These are phyloP conservation scores for Euphorbia peplus DNA, from an alignment of 345 rosid species.

Conservation along the genomic window DNA sequence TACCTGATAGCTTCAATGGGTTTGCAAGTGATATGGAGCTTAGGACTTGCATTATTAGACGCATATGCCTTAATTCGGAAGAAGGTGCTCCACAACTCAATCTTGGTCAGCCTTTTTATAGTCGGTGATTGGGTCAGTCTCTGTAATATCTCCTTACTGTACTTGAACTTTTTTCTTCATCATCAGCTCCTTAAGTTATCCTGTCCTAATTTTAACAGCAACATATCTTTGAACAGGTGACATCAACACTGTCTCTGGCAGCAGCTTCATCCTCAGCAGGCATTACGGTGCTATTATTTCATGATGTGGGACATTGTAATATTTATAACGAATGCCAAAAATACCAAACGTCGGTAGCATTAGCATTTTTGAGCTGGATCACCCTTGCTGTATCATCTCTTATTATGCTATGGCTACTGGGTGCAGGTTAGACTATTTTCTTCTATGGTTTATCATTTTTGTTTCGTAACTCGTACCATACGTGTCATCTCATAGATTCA, in stretches of 20 bases:
- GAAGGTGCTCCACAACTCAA: conserved; percentile 48
- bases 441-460: not conserved
- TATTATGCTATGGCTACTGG: conserved; percentile 76
- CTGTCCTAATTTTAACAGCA: no score
- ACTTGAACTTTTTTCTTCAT: not conserved
- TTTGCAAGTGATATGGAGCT: conserved; percentile 81
- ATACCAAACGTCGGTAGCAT: conserved; percentile 61
- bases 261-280: conserved; percentile 74
- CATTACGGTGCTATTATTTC: conserved; percentile 50
- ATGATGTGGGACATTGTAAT: conserved; percentile 50
- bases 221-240: conserved; percentile 44
- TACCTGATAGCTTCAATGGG: conserved; percentile 87
- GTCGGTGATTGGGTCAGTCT: conserved; percentile 82
- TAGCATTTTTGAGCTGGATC: conserved; percentile 77
- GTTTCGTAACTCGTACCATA: not conserved
- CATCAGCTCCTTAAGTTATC: not conserved
- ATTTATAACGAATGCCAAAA: conserved; percentile 49
- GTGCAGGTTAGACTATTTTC: conserved; percentile 37
- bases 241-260: conserved; percentile 60
- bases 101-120: conserved; percentile 71
- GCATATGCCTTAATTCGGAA: conserved; percentile 51
- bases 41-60: conserved; percentile 62
- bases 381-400: conserved; percentile 57
- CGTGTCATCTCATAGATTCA: conserved; percentile 3
- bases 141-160: conserved; percentile 2